phyloP scores from a whole-genome alignment of 768 basidiomycete species.

The Leccinellum albellum region DNA sequence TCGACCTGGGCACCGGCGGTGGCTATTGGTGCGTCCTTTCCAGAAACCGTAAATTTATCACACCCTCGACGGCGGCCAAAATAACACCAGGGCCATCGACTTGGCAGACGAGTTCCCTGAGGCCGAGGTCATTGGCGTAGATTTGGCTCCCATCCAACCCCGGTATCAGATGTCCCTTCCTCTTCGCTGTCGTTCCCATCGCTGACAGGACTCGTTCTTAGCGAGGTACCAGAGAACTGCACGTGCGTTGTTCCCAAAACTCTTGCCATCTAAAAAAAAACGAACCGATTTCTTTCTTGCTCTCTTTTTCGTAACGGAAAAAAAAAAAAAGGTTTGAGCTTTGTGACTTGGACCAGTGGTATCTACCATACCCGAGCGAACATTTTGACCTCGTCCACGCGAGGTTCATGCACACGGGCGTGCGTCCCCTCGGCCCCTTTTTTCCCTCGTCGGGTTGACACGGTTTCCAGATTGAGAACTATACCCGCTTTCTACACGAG shows the following conservation, averaged over 20 bases:
- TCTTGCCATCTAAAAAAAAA: neutral
- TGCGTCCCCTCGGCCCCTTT: conserved; percentile 11
- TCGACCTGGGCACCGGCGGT: conserved; percentile 68
- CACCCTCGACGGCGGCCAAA: neutral
- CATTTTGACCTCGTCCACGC: conserved; percentile 71
- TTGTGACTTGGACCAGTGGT: conserved; percentile 59
- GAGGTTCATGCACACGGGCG: conserved; percentile 64
- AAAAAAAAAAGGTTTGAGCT: conserved; percentile 55
- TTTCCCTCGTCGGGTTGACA: conserved; percentile 1
- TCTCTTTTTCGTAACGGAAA: neutral
- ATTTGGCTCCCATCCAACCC: conserved; percentile 71
- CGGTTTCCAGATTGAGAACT: conserved; percentile 52
- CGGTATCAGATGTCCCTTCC: conserved; percentile 38
- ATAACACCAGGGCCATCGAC: conserved; percentile 57
- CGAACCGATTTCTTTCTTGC: neutral
- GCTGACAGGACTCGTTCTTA: conserved; percentile 28
- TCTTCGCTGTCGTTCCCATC: neutral
- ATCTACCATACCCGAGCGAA: conserved; percentile 58
- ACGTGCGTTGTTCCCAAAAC: conserved; percentile 46
- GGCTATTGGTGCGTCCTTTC: conserved; percentile 50
- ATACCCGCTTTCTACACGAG: conserved; percentile 57
- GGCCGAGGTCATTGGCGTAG: conserved; percentile 64
- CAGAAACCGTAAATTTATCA: neutral
- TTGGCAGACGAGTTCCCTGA: conserved; percentile 70
- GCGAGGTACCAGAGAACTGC: conserved; percentile 67